Evolutionary conservation across 805 yeast species (phyloP).

Genomic region (Yarrowia alimentaria): DNA sequence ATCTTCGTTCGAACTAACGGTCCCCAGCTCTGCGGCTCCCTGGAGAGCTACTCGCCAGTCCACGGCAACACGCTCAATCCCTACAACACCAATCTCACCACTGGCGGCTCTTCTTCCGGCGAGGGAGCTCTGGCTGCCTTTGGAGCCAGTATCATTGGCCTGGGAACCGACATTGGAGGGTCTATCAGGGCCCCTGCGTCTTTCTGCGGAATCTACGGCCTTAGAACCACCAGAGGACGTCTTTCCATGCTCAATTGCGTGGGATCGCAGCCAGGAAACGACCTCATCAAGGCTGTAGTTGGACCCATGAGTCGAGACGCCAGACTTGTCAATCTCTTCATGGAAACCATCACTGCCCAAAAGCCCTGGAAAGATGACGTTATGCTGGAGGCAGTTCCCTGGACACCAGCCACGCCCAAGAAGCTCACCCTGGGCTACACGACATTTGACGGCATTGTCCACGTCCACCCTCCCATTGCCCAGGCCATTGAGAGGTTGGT

Average conservation of each 20-base stretch:
- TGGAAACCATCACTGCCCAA: constrained; percentile 42
- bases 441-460: constrained; percentile 46
- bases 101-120: constrained; percentile 62
- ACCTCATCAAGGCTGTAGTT: constrained; percentile 44
- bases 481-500: constrained; percentile 54
- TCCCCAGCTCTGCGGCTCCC: constrained; percentile 51
- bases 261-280: constrained; percentile 41
- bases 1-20: constrained; percentile 55
- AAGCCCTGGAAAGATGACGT: constrained; percentile 52
- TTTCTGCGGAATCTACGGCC: constrained; percentile 49
- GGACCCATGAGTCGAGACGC: constrained; percentile 50
- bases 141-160: constrained; percentile 52
- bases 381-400: constrained; percentile 52
- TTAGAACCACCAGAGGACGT: constrained; percentile 47
- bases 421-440: constrained; percentile 49
- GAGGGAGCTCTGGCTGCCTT: constrained; percentile 50
- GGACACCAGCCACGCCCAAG: constrained; percentile 34
- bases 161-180: constrained; percentile 57
- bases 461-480: constrained; percentile 56
- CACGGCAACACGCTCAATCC: constrained; percentile 51
- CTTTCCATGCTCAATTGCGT: constrained; percentile 39
- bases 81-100: constrained; percentile 44
- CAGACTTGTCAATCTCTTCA: constrained; percentile 44
- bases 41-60: constrained; percentile 47
- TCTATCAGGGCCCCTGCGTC: constrained; percentile 51